Evolutionary conservation across 1,284 basidiomycete species (phyloP).

Genomic region (Sanghuangporus baumii): DNA sequence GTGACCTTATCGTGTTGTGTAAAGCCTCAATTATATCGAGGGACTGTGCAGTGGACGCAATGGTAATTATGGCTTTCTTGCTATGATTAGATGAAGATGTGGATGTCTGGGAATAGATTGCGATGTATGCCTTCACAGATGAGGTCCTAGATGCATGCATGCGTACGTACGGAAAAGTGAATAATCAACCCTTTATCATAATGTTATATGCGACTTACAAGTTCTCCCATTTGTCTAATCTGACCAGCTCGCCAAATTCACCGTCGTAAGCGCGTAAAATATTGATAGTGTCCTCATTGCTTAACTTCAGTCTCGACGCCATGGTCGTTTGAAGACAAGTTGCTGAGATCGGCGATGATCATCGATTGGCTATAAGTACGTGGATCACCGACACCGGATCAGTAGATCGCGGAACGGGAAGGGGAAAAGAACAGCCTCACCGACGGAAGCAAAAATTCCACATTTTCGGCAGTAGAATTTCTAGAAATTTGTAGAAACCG

Average conservation of each 20-base stretch:
- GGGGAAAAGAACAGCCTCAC: too few species aligned
- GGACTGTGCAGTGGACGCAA: background rate
- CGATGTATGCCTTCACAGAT: background rate
- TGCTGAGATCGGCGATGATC: background rate
- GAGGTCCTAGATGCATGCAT: background rate
- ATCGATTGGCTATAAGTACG: background rate
- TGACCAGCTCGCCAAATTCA: background rate
- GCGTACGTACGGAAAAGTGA: too few species aligned
- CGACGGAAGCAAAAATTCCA: too few species aligned
- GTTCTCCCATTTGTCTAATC: background rate
- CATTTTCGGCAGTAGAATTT: too few species aligned
- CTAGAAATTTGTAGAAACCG: too few species aligned
- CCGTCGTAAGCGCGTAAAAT: background rate
- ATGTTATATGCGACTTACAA: background rate
- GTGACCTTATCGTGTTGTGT: constrained; percentile 17
- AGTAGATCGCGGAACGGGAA: background rate
- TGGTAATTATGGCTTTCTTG: background rate
- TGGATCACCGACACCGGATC: background rate
- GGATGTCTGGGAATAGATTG: background rate
- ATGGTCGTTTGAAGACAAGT: background rate
- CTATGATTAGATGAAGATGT: background rate
- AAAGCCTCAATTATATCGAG: background rate
- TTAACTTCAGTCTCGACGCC: background rate
- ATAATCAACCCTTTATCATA: too few species aligned
- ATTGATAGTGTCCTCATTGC: background rate